Conservation (phyloP, 331 rosid species). For the Pyracantha coccinea region DNA sequence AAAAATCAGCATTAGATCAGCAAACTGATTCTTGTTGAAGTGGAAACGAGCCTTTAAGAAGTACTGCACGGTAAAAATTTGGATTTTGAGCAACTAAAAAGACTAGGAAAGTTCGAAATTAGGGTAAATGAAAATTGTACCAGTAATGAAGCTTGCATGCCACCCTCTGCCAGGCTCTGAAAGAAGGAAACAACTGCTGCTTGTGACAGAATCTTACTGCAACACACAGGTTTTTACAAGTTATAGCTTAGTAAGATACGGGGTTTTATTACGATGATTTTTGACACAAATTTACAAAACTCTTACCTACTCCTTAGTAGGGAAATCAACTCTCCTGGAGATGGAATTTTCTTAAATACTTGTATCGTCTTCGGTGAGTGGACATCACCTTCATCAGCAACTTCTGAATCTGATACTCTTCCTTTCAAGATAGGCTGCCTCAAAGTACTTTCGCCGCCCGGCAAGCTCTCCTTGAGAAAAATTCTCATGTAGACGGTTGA, state of each 20-base stretch:
- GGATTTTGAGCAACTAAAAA: background rate
- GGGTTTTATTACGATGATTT: background rate
- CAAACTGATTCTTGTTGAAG: slow-evolving; percentile 67
- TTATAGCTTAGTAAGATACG: background rate
- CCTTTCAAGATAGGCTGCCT: slow-evolving; percentile 58
- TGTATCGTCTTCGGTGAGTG: slow-evolving; percentile 7
- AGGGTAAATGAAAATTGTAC: slow-evolving; percentile 22
- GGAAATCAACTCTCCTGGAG: slow-evolving; percentile 29
- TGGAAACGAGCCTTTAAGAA: slow-evolving; percentile 85
- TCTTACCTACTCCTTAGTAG: slow-evolving; percentile 55
- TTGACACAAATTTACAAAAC: background rate
- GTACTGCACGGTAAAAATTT: slow-evolving; percentile 44
- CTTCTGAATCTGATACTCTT: background rate
- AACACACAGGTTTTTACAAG: slow-evolving; percentile 8
- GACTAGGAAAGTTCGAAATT: background rate
- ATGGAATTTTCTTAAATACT: slow-evolving; percentile 46
- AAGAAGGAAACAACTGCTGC: slow-evolving; percentile 63
- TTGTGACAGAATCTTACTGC: slow-evolving; percentile 69
- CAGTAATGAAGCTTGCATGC: slow-evolving; percentile 47
- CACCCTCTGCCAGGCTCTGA: slow-evolving; percentile 71
- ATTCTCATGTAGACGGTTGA: slow-evolving; percentile 70
- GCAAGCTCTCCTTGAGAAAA: slow-evolving; percentile 62
- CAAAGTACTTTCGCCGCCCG: slow-evolving; percentile 8
- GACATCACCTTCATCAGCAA: slow-evolving; percentile 7
- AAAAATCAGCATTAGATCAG: slow-evolving; percentile 58